These are phyloP conservation scores for Fimicolochytrium jonesii DNA, from an alignment of 192 early-diverging fungal genomes.

Conservation along the genomic window DNA sequence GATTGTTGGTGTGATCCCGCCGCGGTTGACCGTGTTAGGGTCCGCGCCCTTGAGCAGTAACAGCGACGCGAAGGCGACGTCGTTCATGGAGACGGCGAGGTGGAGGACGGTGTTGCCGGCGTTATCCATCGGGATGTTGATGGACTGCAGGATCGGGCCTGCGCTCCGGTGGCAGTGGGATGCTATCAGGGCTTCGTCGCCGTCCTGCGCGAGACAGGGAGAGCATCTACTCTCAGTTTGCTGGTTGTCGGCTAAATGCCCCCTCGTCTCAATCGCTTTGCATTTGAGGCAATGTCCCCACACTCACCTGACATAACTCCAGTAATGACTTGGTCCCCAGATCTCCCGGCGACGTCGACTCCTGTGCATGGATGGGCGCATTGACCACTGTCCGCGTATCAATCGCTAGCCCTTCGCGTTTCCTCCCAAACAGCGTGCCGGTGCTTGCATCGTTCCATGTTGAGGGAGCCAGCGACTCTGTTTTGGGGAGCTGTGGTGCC, in stretches of 20 bases:
- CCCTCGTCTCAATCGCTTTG: background rate
- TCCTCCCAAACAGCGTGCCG: background rate
- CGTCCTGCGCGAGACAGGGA: constrained; percentile 11
- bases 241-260: background rate
- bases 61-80: constrained; percentile 25
- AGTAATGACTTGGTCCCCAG: constrained; percentile 15
- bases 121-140: constrained; percentile 37
- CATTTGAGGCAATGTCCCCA: background rate
- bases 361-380: background rate
- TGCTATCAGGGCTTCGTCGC: background rate
- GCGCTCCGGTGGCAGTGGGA: background rate
- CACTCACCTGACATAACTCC: constrained; percentile 20
- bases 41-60: constrained; percentile 49
- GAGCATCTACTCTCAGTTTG: background rate
- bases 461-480: background rate
- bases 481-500: background rate
- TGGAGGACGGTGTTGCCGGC: constrained; percentile 44
- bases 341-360: background rate
- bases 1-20: constrained; percentile 37
- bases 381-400: background rate
- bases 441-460: background rate
- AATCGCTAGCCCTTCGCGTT: background rate
- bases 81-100: constrained; percentile 39
- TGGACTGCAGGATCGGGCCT: constrained; percentile 13
- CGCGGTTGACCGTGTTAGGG: constrained; percentile 39